Base-by-base conservation (phyloP, 2,329 filamentous ascomycete species). In the Lasiodiplodia gonubiensis region DNA sequence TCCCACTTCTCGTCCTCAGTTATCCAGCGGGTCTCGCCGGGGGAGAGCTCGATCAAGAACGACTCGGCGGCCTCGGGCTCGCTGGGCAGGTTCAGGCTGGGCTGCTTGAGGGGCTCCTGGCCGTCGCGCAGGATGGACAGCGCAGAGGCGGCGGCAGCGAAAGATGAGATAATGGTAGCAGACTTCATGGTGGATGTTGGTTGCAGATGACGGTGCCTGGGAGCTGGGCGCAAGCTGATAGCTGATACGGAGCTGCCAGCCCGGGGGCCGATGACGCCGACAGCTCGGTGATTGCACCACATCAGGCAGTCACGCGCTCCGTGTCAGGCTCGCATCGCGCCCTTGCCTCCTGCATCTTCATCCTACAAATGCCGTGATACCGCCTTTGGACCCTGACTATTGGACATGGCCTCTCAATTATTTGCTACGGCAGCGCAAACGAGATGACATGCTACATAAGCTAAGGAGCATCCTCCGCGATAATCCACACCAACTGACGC, bases 1-100 rank as follows among this genome's bases (percentile, higher is more conserved):
- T 90, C 89, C 93, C 94, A 97, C 81, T 98, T 99, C 82, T 97
- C 89, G 42, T 97, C 92, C 74, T 98, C 94, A 0, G 92, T 96
- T 37, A 97, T 90, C 91, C 92, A 95, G 84, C 86, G 84, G 27
- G 90, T 94, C 77, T 94, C 86, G 67, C 92, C 93, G 3, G 93
- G 93, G n/a, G 88, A 86, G 30, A 95, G 85, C 82, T 98, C 94
- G 70, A 99, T 89, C 55, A 97, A 85, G 78, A 86, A 96, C 72
- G 84, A 84, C 73, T 68, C 66, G 30, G 53, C 33, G 33, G 55
- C 23, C 8, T 59, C 54, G 35, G 55, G 10, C 21, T 53, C 48
- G 16, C 42, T 48, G 35, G 48, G 14, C 12, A 51, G n/a, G 30
- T 63, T 21, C 21, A 67, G 18, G 21, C 3, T 48, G 23, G 52